Percentiles rank a stretch among this genome's conserved stretches.
Conservation (phyloP, 2,329 filamentous ascomycete species). For the Bretziella fagacearum region DNA sequence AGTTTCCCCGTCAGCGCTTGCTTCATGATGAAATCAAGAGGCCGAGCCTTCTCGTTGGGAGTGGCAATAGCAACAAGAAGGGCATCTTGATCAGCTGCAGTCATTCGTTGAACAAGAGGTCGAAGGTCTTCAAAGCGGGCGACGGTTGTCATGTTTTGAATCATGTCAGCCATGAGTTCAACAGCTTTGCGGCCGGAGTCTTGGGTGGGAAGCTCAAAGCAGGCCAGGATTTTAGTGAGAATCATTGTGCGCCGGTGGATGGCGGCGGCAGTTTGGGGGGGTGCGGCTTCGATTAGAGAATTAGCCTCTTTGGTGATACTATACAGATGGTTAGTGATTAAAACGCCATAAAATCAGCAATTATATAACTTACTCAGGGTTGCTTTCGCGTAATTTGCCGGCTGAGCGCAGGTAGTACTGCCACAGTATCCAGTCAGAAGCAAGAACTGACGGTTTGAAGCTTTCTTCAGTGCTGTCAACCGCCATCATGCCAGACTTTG, state of each 20-base stretch:
- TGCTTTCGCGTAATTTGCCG: conserved; percentile 5
- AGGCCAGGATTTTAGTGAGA: conserved; percentile 24
- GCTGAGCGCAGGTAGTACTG: conserved; percentile 21
- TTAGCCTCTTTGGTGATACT: conserved; percentile 20
- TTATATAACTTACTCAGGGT: conserved; percentile 13
- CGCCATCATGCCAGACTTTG: conserved; percentile 26
- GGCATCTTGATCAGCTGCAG: conserved; percentile 4
- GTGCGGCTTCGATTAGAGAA: conserved; percentile 20
- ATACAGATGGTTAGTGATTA: conserved; percentile 14
- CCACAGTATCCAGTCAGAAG: conserved; percentile 28
- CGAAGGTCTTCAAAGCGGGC: conserved; percentile 14
- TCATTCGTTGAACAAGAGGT: conserved; percentile 10
- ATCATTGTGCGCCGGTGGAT: conserved; percentile 27
- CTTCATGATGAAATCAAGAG: conserved; percentile 15
- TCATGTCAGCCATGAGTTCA: conserved; percentile 10
- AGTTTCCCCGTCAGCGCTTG: conserved; percentile 4
- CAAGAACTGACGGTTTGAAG: conserved; percentile 26
- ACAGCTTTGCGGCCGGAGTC: conserved; percentile 3
- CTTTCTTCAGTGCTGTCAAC: conserved; percentile 22
- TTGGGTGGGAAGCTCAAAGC: conserved; percentile 21
- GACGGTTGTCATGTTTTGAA: conserved; percentile 9
- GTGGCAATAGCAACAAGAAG: conserved; percentile 22
- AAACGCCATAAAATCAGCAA: too few species aligned
- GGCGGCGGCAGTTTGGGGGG: conserved; percentile 20
- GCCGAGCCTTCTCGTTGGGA: conserved; percentile 23